These are phyloP conservation scores for Ascomycota sp. DNA, from an alignment of 2,329 filamentous ascomycete species.

Conservation along the genomic window DNA sequence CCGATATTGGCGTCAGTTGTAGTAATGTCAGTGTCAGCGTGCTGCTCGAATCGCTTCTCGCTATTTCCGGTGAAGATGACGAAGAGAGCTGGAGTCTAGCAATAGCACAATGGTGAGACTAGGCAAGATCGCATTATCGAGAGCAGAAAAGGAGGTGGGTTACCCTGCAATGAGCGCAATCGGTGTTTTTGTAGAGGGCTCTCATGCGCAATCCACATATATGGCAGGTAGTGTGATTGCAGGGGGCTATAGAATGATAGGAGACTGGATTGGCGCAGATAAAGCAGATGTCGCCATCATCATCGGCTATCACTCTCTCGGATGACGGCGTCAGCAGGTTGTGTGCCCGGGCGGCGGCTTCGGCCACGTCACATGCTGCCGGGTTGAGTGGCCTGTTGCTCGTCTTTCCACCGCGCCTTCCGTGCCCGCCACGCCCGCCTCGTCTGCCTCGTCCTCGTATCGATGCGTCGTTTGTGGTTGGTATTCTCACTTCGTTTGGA, in stretches of 20 bases:
- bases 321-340: too few species aligned
- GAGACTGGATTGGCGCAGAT: conserved; percentile 86
- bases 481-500: too few species aligned
- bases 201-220: conserved; percentile 83
- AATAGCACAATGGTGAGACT: not conserved
- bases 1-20: conserved; percentile 70
- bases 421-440: too few species aligned
- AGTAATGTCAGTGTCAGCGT: conserved; percentile 49
- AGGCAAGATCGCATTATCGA: not conserved
- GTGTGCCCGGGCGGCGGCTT: too few species aligned
- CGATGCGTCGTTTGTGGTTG: too few species aligned
- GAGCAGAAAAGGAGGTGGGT: not conserved
- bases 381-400: too few species aligned
- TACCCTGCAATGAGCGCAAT: conserved; percentile 87
- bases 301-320: conserved; percentile 13
- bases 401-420: too few species aligned
- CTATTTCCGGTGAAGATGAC: conserved; percentile 85
- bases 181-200: conserved; percentile 87
- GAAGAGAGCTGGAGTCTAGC: conserved; percentile 45
- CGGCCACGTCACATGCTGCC: too few species aligned
- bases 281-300: conserved; percentile 76
- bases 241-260: conserved; percentile 76
- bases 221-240: conserved; percentile 92
- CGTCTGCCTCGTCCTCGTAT: too few species aligned
- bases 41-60: conserved; percentile 72